phyloP scores from a whole-genome alignment of 2,329 filamentous ascomycete genomes.

The Blastomyces silverae region DNA sequence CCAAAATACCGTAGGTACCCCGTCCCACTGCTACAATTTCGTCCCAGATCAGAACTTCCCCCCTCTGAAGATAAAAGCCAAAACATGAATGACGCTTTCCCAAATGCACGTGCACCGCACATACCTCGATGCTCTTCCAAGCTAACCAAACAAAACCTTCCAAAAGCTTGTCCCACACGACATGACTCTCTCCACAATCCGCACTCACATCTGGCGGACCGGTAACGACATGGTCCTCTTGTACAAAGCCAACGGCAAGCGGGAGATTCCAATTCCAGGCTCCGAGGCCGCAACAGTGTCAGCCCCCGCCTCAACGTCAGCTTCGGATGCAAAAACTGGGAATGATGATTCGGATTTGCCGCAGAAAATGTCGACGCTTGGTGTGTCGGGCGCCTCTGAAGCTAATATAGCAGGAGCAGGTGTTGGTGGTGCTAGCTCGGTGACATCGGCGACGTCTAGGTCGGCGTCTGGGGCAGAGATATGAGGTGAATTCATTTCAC shows the following conservation, averaged over 20 bases:
- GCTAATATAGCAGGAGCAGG: constrained; percentile 1
- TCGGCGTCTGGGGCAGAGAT: neutral
- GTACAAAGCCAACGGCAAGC: constrained; percentile 88
- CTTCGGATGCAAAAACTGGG: constrained; percentile 1
- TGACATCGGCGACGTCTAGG: constrained; percentile 6
- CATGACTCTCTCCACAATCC: constrained; percentile 90
- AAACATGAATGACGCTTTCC: neutral
- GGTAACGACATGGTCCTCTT: constrained; percentile 86
- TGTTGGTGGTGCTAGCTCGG: constrained; percentile 4
- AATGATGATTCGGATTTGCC: constrained; percentile 1
- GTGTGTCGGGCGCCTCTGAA: neutral
- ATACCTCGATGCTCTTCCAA: neutral
- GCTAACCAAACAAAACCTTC: neutral
- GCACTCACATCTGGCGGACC: constrained; percentile 88
- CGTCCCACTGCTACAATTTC: neutral
- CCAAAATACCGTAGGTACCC: constrained; percentile 68
- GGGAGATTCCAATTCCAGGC: constrained; percentile 39
- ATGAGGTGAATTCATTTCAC: neutral
- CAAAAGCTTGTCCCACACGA: constrained; percentile 55
- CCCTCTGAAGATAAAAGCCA: neutral
- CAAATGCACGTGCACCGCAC: neutral
- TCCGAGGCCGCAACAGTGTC: neutral
- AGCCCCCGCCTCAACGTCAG: neutral
- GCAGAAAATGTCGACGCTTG: constrained; percentile 5
- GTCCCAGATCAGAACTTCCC: neutral